A percentile compares a stretch with the other conserved stretches of the same genome.
Evolutionary conservation across 2,329 filamentous ascomycete genomes (phyloP).

Genomic region (Hymenotorrendiella dingleyae): DNA sequence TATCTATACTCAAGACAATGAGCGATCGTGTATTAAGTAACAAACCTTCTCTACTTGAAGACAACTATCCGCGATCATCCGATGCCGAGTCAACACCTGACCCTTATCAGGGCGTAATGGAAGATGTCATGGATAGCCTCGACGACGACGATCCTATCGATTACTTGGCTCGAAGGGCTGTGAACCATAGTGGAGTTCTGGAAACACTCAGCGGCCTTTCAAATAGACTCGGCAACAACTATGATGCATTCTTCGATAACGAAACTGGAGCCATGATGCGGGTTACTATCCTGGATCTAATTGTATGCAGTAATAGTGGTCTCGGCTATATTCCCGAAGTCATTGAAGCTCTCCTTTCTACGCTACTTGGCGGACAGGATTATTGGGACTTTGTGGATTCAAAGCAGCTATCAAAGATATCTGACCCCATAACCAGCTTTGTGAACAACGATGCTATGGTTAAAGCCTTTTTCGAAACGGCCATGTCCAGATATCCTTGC

Average conservation of each 20-base stretch:
- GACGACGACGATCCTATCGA: conserved; percentile 37
- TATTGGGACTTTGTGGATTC: conserved; percentile 30
- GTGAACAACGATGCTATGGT: conserved; percentile 43
- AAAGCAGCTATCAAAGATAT: conserved; percentile 12
- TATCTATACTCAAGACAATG: conserved; percentile 66
- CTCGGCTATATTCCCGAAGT: conserved; percentile 32
- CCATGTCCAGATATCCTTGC: conserved; percentile 75
- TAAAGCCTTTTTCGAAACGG: conserved; percentile 40
- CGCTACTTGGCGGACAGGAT: conserved; percentile 24
- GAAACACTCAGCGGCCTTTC: conserved; percentile 40
- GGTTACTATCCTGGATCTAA: conserved; percentile 30
- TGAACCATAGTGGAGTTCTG: conserved; percentile 42
- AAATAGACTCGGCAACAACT: conserved; percentile 34
- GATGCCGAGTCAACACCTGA: conserved; percentile 11
- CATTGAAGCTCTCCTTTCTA: conserved; percentile 28
- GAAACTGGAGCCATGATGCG: conserved; percentile 33
- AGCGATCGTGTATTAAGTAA: conserved; percentile 40
- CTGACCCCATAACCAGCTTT: conserved; percentile 41
- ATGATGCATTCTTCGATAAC: conserved; percentile 34
- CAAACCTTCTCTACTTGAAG: conserved; percentile 25
- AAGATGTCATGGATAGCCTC: conserved; percentile 34
- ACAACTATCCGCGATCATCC: conserved; percentile 30
- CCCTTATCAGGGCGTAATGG: conserved; percentile 39
- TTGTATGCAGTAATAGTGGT: conserved; percentile 24
- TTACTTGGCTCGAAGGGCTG: conserved; percentile 40